Percentiles rank a stretch among this genome's conserved stretches.
Evolutionary conservation across 306 rosid species (phyloP).

Genomic region (Ceratonia siliqua): DNA sequence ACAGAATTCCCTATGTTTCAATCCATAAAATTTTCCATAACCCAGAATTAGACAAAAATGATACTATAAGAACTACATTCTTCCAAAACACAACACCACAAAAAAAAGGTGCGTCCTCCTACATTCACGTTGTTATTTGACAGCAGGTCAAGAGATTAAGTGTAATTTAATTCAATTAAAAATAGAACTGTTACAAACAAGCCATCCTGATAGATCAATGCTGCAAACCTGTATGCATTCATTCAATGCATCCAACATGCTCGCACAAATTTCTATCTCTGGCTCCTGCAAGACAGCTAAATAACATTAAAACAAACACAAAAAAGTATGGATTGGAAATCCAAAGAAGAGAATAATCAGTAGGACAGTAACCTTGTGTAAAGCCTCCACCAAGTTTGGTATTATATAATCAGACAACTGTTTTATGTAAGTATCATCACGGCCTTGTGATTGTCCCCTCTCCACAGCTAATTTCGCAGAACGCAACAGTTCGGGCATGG

Average conservation of each 20-base stretch:
- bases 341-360: conserved; percentile 1
- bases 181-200: neutral
- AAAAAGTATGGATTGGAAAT: conserved; percentile 15
- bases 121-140: neutral
- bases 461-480: conserved; percentile 91
- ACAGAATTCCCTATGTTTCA: neutral
- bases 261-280: conserved; percentile 92
- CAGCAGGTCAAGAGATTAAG: neutral
- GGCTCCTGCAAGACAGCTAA: conserved; percentile 71
- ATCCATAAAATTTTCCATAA: conserved; percentile 6
- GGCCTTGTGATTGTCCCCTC: conserved; percentile 90
- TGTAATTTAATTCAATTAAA: conserved; percentile 23
- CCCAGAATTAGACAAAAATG: neutral
- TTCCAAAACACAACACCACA: conserved; percentile 3
- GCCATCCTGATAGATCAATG: conserved; percentile 9
- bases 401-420: conserved; percentile 92
- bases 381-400: conserved; percentile 93
- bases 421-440: conserved; percentile 78
- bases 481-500: conserved; percentile 89
- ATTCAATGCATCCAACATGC: conserved; percentile 85
- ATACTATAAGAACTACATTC: neutral
- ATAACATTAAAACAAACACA: neutral
- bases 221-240: conserved; percentile 86
- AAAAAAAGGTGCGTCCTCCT: neutral
- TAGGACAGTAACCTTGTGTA: conserved; percentile 73